A percentile compares a stretch with the other conserved stretches of the same genome.
These are phyloP conservation scores for Platanthera guangdongensis DNA, from an alignment of 106 monocot genomes.

Conservation along the genomic window DNA sequence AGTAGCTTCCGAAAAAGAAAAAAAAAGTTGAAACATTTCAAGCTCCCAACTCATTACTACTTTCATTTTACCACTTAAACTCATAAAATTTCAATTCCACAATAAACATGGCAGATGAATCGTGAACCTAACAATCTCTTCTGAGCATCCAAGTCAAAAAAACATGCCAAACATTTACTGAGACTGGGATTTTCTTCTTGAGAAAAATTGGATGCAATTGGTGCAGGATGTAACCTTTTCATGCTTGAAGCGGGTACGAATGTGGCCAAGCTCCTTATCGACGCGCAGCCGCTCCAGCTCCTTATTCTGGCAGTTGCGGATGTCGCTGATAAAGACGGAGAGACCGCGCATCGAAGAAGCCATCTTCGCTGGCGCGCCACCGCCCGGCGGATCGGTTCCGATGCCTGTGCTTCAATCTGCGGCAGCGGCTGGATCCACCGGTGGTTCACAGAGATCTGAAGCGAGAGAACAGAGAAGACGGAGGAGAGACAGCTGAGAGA, in stretches of 20 bases:
- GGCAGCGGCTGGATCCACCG: not conserved
- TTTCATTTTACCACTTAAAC: not conserved
- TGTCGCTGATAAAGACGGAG: slow-evolving; percentile 96
- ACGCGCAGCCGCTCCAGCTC: slow-evolving; percentile 91
- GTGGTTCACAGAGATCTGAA: not conserved
- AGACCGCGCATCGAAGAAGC: slow-evolving; percentile 91
- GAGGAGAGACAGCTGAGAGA: not conserved
- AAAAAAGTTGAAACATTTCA: not conserved
- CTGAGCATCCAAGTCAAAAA: not conserved
- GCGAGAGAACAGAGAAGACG: not conserved
- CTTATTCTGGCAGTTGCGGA: slow-evolving; percentile 94
- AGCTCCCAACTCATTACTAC: not conserved
- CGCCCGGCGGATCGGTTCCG: slow-evolving; percentile 23
- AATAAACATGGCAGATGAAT: not conserved
- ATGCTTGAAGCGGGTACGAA: slow-evolving; percentile 84
- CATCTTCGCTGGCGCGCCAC: slow-evolving; percentile 30
- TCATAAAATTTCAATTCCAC: not conserved
- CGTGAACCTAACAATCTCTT: not conserved
- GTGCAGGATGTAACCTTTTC: slow-evolving; percentile 52
- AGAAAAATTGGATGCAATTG: not conserved
- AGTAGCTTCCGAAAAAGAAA: not conserved
- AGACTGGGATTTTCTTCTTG: not conserved
- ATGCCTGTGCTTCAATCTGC: slow-evolving; percentile 6
- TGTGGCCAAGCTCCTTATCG: slow-evolving; percentile 97
- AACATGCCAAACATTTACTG: not conserved